Base-by-base conservation (phyloP, 2,329 filamentous ascomycete genomes). In the Corinectria fuckeliana region DNA sequence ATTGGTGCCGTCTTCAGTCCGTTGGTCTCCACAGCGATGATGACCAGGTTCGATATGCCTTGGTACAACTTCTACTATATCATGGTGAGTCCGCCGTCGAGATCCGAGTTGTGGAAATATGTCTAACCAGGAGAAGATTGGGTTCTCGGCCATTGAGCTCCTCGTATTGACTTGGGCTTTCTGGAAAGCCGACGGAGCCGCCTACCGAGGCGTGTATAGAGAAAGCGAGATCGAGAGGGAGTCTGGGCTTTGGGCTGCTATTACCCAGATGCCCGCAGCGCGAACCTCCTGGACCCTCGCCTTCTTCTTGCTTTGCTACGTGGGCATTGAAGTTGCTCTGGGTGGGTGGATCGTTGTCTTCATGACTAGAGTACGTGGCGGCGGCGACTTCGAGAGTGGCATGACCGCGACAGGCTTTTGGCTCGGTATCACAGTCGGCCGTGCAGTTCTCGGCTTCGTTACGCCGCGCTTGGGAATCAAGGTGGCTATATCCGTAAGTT, bases 271-370 rank as follows among this genome's bases (percentile, higher is more conserved):
- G 58, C 79, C 78, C 0, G 72, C 73, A 5, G 78, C 79, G 14
- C 80, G 79, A 45, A 82, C 90, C 0, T 88, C 88, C 1, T 92
- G 90, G 89, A 77, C 91, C n/a, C 86, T 85, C 62, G 82, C 91
- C 0, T 62, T 89, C 1, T 95, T 94, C 74, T 78, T 94, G 20
- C 83, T 95, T 10, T 85, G 85, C 28, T 94, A 94, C 69, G 88
- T 93, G 0, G 91, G 92, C 7, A 81, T 88, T 1, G 91, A 95
- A 73, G 89, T 91, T 42, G 87, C 88, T 0, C 81, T 93, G 0
- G 90, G 90, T 18, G 91, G 91, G 5, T 95, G 91, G 92, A 91
- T 95, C 56, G 89, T 93, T 51, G 87, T 88, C 5, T 94, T 95
- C 74, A 94, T 95, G 90, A 87, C 92, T 23, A 83, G 86, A 30